These are phyloP conservation scores for Salix suchowensis DNA, from an alignment of 345 rosid species.

Conservation along the genomic window DNA sequence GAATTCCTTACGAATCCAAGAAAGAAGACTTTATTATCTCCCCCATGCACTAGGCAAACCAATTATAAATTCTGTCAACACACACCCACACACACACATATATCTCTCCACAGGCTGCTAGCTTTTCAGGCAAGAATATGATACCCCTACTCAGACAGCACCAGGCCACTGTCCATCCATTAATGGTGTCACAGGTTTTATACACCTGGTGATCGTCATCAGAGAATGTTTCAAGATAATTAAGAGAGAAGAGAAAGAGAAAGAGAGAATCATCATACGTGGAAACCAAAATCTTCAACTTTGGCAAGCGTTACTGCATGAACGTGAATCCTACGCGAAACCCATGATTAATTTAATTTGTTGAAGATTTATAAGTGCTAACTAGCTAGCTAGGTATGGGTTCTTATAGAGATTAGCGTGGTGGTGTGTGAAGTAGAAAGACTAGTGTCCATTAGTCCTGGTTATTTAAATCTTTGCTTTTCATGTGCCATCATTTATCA, in stretches of 20 bases:
- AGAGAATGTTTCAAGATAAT: neutral
- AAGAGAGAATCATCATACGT: constrained; percentile 16
- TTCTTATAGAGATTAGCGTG: constrained; percentile 6
- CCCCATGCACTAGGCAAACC: constrained; percentile 1
- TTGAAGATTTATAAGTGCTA: neutral
- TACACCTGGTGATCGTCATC: neutral
- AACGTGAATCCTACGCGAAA: constrained; percentile 45
- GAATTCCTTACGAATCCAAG: constrained; percentile 28
- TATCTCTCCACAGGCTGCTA: constrained; percentile 8
- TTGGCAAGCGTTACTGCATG: constrained; percentile 11
- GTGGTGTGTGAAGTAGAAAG: neutral
- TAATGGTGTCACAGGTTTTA: neutral
- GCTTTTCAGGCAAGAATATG: constrained; percentile 11
- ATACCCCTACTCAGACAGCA: constrained; percentile 13
- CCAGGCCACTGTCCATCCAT: constrained; percentile 18
- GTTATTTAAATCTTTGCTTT: neutral
- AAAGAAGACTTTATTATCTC: neutral
- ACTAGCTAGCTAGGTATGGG: neutral
- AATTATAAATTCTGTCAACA: neutral
- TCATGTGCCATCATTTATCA: neutral
- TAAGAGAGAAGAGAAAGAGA: constrained; percentile 3
- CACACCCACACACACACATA: neutral
- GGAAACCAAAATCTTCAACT: constrained; percentile 19
- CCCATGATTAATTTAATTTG: constrained; percentile 16
- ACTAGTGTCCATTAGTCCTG: neutral